Conservation (phyloP, 164 flowering plant genomes). For the Tetrastigma voinierianum region DNA sequence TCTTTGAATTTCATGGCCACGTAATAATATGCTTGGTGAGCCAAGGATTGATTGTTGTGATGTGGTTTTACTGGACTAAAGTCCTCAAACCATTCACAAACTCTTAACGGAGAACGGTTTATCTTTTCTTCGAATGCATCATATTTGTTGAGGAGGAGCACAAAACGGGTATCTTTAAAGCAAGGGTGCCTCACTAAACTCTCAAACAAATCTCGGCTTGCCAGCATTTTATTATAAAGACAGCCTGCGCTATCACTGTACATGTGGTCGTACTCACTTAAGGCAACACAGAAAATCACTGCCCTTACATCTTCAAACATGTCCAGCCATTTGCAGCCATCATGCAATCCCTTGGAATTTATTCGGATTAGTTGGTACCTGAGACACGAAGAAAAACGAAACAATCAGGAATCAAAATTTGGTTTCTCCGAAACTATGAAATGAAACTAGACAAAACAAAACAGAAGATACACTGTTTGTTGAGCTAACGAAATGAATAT, state of each 20-base stretch:
- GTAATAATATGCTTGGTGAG: conserved; percentile 50
- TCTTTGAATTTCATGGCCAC: conserved; percentile 60
- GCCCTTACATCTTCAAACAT: conserved; percentile 60
- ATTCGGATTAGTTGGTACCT: conserved; percentile 51
- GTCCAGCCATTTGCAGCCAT: conserved; percentile 59
- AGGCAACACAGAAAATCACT: conserved; percentile 45
- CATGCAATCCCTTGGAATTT: conserved; percentile 41
- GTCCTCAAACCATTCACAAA: conserved; percentile 57
- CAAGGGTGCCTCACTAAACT: conserved; percentile 44
- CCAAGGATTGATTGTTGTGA: conserved; percentile 35
- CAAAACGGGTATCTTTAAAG: conserved; percentile 39
- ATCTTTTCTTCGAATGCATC: conserved; percentile 58
- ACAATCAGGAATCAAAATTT: background rate
- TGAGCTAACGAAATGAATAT: background rate
- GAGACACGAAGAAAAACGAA: conserved; percentile 2
- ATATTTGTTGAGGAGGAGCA: conserved; percentile 53
- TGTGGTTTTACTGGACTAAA: conserved; percentile 47
- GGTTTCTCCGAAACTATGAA: background rate
- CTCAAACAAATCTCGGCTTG: conserved; percentile 48
- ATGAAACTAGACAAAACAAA: background rate
- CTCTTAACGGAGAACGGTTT: conserved; percentile 28
- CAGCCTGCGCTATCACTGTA: conserved; percentile 18
- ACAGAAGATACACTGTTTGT: background rate
- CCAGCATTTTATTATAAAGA: conserved; percentile 45
- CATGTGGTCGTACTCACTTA: conserved; percentile 51